phyloP scores from a whole-genome alignment of 441 rosid species.

The Erodium moschatum region DNA sequence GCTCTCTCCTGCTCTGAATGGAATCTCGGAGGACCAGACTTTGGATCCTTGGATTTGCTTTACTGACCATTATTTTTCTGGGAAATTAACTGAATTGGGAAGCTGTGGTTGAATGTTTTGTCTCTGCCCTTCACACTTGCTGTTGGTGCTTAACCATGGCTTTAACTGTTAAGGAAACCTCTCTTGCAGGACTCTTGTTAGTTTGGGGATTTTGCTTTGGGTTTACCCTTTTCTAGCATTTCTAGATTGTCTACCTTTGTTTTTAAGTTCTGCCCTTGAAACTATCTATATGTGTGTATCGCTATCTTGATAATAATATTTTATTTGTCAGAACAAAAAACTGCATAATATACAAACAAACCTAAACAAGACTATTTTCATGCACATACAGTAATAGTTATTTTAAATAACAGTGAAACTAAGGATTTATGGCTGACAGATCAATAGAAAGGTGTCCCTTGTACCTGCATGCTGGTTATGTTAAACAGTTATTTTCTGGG shows the following conservation, averaged over 20 bases:
- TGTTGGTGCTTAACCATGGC: background rate
- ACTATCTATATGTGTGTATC: background rate
- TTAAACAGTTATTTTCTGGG: too few species aligned
- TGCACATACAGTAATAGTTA: too few species aligned
- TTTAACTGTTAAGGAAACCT: background rate
- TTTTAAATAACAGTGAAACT: too few species aligned
- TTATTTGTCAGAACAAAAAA: too few species aligned
- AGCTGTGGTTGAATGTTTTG: too few species aligned
- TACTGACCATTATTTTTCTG: background rate
- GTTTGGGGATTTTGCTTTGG: background rate
- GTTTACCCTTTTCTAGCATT: background rate
- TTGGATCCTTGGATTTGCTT: background rate
- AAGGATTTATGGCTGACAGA: too few species aligned
- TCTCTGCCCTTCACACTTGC: background rate
- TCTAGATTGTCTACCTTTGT: background rate
- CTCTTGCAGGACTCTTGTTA: background rate
- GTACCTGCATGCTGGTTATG: too few species aligned
- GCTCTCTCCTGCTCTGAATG: background rate
- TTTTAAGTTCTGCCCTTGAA: background rate
- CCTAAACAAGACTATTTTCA: too few species aligned
- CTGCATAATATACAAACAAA: too few species aligned
- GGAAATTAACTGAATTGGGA: background rate
- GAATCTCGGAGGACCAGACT: background rate
- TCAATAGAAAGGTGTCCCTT: too few species aligned
- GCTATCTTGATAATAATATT: background rate